A percentile compares a stretch with the other conserved stretches of the same genome.
Conservation (phyloP, 345 rosid species). For the Streptanthus diversifolius region DNA sequence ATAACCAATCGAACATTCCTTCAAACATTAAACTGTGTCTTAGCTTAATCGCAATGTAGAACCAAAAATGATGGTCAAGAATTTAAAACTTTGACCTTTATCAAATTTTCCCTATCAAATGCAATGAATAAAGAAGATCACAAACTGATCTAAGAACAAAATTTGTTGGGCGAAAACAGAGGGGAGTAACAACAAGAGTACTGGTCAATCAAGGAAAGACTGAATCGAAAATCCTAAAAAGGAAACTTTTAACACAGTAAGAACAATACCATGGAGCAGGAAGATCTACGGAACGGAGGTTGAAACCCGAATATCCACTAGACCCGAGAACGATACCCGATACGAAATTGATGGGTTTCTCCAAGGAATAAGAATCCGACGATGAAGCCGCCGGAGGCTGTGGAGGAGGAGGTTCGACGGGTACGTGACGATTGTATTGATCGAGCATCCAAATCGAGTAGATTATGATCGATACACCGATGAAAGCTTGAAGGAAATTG, state of each 20-base stretch:
- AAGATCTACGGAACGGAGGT: conserved; percentile 53
- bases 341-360: conserved; percentile 25
- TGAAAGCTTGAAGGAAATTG: conserved; percentile 66
- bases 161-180: no score
- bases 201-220: neutral
- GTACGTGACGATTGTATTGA: conserved; percentile 62
- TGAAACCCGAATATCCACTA: conserved; percentile 41
- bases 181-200: neutral
- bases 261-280: conserved; percentile 85
- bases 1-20: neutral
- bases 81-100: neutral
- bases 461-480: conserved; percentile 57
- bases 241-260: neutral
- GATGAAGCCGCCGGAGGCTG: conserved; percentile 27
- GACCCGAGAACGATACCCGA: conserved; percentile 41
- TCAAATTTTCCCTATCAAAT: neutral
- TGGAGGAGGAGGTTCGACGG: conserved; percentile 29
- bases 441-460: conserved; percentile 90
- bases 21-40: neutral
- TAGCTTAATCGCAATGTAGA: neutral
- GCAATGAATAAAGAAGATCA: neutral
- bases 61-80: neutral
- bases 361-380: conserved; percentile 12
- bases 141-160: neutral
- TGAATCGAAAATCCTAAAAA: conserved; percentile 9